Evolutionary conservation across 2,329 filamentous ascomycete species (phyloP).

Genomic region (Colletotrichum ledebouriae): DNA sequence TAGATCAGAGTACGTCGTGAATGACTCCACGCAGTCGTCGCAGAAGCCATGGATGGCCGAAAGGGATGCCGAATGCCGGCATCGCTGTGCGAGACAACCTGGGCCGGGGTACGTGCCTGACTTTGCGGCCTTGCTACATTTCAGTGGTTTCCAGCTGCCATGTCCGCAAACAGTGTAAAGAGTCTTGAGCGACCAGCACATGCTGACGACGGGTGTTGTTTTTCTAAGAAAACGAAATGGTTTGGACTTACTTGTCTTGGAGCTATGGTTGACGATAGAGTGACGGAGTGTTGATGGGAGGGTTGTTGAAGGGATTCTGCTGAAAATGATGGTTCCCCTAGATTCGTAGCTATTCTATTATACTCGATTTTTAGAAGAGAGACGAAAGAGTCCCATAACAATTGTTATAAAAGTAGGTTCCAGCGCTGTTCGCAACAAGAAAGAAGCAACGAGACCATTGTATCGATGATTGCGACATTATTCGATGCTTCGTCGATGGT

Average conservation of each 20-base stretch:
- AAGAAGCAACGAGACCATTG: no score
- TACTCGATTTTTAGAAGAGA: no score
- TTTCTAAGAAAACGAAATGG: not conserved
- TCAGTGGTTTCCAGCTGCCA: not conserved
- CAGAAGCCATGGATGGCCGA: conserved; percentile 29
- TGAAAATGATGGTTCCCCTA: no score
- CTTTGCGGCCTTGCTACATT: not conserved
- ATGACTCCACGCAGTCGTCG: conserved; percentile 14
- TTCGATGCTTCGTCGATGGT: no score
- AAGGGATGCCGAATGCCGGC: conserved; percentile 25
- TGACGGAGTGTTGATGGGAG: no score
- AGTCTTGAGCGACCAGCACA: conserved; percentile 25
- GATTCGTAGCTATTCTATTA: no score
- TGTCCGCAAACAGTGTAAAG: conserved; percentile 29
- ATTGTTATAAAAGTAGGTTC: no score
- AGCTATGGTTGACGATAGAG: no score
- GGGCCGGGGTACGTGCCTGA: not conserved
- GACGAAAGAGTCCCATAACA: no score
- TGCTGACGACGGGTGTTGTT: not conserved
- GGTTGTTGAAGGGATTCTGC: no score
- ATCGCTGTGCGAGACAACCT: conserved; percentile 15
- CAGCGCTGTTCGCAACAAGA: no score
- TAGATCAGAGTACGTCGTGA: not conserved
- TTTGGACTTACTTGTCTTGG: not conserved
- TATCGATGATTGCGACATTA: no score